Conservation (phyloP, 1,284 basidiomycete species). For the Xanthoconium separans region DNA sequence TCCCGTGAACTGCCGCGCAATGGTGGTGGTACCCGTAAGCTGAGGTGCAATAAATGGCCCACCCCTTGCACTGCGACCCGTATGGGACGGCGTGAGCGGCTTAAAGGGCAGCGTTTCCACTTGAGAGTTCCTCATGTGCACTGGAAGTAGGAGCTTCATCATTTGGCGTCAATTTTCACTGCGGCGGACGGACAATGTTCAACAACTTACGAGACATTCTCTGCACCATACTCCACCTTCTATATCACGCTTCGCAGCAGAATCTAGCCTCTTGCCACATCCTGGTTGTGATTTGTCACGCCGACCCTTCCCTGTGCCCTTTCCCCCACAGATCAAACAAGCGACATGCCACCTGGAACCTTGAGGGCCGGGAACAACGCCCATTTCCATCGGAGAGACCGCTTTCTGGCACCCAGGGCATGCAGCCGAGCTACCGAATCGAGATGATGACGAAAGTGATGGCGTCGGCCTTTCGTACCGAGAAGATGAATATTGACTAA, state of each 20-base stretch:
- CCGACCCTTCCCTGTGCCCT: conserved; percentile 40
- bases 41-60: conserved; percentile 47
- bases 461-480: conserved; percentile 47
- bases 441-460: conserved; percentile 44
- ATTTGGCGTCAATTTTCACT: conserved; percentile 12
- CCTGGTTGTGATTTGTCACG: conserved; percentile 62
- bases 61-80: conserved; percentile 39
- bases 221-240: conserved; percentile 78
- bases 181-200: conserved; percentile 1
- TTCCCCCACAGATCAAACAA: conserved; percentile 79
- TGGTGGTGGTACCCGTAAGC: conserved; percentile 65
- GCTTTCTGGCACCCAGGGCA: conserved; percentile 73
- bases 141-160: conserved; percentile 56
- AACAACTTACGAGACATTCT: conserved; percentile 66
- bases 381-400: conserved; percentile 78
- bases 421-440: conserved; percentile 60
- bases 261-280: conserved; percentile 79
- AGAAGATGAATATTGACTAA: conserved; percentile 36
- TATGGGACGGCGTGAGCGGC: conserved; percentile 46
- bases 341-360: conserved; percentile 73
- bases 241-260: conserved; percentile 71
- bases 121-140: conserved; percentile 42
- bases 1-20: conserved; percentile 75
- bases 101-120: conserved; percentile 29
- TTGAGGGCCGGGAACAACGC: conserved; percentile 78